Evolutionary conservation across 1,284 basidiomycete species (phyloP), one percentile per base, ranked within the genome.

Genomic region (Marasmius oreades): DNA sequence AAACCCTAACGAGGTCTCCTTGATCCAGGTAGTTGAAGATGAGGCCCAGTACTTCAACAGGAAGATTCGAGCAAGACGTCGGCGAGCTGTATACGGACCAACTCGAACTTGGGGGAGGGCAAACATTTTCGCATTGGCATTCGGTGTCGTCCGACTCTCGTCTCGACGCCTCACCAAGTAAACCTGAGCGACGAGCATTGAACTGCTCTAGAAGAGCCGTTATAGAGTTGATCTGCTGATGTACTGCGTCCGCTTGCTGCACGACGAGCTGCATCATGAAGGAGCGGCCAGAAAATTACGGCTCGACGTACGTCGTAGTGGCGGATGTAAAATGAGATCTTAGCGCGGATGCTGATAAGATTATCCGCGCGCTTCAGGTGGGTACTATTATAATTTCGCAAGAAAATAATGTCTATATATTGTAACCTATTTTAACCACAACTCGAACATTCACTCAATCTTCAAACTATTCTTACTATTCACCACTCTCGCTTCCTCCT

Each of bases 401-500:
- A n/a, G n/a, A n/a, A n/a, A n/a, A 31, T 31, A 5, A 10, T 31
- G 10, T n/a, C 39, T 16, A 2, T 7, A 42, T 16, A 16, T n/a
- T 6, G n/a, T 14, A 18, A 8, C 39, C 7, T 20, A 42, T 18
- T 42, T 42, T 2, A 7, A 42, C 16, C 7, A 20, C 2, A 8
- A 16, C 20, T 7, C 20, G n/a, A 16, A 7, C 8, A n/a, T 5
- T 55, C 2, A 1, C 54, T 51, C 3, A 66, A 68, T 59, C 47
- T 33, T 72, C 12, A 31, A 11, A 20, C 26, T 50, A n/a, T 26
- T 33, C 26, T 50, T 50, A 26, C 47, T 50, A 26, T 69, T 0
- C 62, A 56, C 79, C 12, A 85, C 85, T 62, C 79, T 74, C 2
- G 84, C 81, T 73, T 93, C 92, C 2, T 88, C 90, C 51, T 73